Evolutionary conservation across 2,329 filamentous ascomycete genomes (phyloP).

Genomic region (Claviceps purpurea): DNA sequence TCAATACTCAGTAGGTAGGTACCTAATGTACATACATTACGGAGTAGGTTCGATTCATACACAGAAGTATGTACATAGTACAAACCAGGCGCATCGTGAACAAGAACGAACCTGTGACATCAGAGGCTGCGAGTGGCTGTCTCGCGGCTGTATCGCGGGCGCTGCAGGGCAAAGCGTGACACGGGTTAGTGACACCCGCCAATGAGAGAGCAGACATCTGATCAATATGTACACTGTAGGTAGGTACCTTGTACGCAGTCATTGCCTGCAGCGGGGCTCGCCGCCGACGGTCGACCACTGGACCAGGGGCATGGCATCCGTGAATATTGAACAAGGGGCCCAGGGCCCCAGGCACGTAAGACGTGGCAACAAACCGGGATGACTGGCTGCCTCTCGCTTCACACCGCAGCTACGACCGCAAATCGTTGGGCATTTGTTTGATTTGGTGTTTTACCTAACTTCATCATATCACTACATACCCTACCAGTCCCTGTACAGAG

Average conservation of each 20-base stretch:
- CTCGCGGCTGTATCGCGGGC: background rate
- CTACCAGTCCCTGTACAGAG: too few relatives aligned
- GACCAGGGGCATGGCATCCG: too few relatives aligned
- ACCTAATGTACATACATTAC: too few relatives aligned
- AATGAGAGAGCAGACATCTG: background rate
- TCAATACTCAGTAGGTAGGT: too few relatives aligned
- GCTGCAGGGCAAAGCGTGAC: background rate
- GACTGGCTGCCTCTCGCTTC: background rate
- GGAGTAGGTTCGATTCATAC: too few relatives aligned
- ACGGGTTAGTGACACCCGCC: background rate
- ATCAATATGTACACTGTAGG: too few relatives aligned
- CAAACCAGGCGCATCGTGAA: background rate
- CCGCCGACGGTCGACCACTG: too few relatives aligned
- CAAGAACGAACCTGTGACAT: slow-evolving; percentile 13
- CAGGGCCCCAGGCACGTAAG: background rate
- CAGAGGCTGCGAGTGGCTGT: slow-evolving; percentile 18
- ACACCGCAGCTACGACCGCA: background rate
- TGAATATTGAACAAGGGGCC: background rate
- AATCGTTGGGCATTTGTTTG: background rate
- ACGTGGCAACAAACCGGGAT: too few relatives aligned
- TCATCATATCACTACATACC: too few relatives aligned
- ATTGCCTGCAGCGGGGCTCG: too few relatives aligned
- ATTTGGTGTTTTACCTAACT: too few relatives aligned
- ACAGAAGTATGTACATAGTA: background rate
- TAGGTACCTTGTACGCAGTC: too few relatives aligned